A percentile compares a stretch with the other conserved stretches of the same genome.
phyloP scores from a whole-genome alignment of 208 protist genomes.

The Leishmania amazonensis region DNA sequence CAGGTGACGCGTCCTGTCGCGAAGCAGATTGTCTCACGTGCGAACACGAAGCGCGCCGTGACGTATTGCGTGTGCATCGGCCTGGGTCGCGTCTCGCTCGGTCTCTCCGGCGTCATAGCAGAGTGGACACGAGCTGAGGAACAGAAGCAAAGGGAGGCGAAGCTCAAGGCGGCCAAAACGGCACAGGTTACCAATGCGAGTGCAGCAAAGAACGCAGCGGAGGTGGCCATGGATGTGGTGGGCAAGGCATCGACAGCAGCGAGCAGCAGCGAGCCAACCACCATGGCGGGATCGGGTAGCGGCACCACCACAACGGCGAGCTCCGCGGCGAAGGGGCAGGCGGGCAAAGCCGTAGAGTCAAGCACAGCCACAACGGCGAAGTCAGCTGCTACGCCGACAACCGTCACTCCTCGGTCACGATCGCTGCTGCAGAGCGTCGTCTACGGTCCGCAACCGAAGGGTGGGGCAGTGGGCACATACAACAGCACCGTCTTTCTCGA shows the following conservation, averaged over 20 bases:
- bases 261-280: not conserved
- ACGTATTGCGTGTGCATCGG: slow-evolving; percentile 75
- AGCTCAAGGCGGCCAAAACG: slow-evolving; percentile 30
- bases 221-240: slow-evolving; percentile 18
- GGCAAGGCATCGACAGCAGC: slow-evolving; percentile 5
- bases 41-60: slow-evolving; percentile 51
- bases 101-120: slow-evolving; percentile 65
- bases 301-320: slow-evolving; percentile 6
- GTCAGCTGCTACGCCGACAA: slow-evolving; percentile 12
- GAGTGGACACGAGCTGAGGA: slow-evolving; percentile 65
- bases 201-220: slow-evolving; percentile 21
- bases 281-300: not conserved
- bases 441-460: slow-evolving; percentile 53
- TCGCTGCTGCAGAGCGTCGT: slow-evolving; percentile 62
- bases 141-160: slow-evolving; percentile 31
- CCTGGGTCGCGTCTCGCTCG: slow-evolving; percentile 79
- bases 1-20: slow-evolving; percentile 80
- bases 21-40: slow-evolving; percentile 55
- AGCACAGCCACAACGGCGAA: not conserved
- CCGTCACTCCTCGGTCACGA: slow-evolving; percentile 72
- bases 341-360: not conserved
- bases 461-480: slow-evolving; percentile 45
- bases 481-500: slow-evolving; percentile 58
- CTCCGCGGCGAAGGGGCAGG: not conserved
- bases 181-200: slow-evolving; percentile 17